A percentile compares a stretch with the other conserved stretches of the same genome.
Evolutionary conservation across 495 filamentous ascomycete species (phyloP).

Genomic region (Penicillium robsamsonii): DNA sequence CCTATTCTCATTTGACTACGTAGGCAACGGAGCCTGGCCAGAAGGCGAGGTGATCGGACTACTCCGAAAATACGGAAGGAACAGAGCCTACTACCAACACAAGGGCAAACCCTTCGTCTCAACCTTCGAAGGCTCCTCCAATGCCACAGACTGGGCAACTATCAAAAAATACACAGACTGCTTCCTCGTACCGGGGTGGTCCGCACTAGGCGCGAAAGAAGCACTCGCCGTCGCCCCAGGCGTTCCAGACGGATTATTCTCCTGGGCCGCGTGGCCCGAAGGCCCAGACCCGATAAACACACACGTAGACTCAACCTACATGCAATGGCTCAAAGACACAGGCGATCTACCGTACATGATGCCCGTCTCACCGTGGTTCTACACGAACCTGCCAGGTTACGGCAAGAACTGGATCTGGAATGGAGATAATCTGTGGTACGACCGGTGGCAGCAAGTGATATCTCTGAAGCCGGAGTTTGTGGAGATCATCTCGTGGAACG

Average conservation of each 20-base stretch:
- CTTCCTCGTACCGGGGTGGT: constrained; percentile 65
- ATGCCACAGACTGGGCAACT: constrained; percentile 54
- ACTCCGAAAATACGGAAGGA: constrained; percentile 56
- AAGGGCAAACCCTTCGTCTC: constrained; percentile 62
- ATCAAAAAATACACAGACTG: constrained; percentile 52
- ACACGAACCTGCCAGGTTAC: constrained; percentile 64
- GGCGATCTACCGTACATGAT: constrained; percentile 66
- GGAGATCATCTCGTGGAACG: constrained; percentile 63
- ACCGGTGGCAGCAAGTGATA: constrained; percentile 68
- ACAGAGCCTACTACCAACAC: constrained; percentile 53
- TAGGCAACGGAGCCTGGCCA: constrained; percentile 54
- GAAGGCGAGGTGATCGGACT: constrained; percentile 51
- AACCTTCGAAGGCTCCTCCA: constrained; percentile 65
- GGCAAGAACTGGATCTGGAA: constrained; percentile 74
- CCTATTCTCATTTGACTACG: constrained; percentile 70
- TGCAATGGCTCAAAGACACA: constrained; percentile 49
- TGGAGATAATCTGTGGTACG: constrained; percentile 69
- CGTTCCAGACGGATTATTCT: constrained; percentile 60
- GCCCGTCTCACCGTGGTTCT: constrained; percentile 77
- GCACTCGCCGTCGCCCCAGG: constrained; percentile 42
- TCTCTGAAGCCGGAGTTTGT: constrained; percentile 64
- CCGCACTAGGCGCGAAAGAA: constrained; percentile 53
- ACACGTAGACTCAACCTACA: constrained; percentile 54
- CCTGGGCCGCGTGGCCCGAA: constrained; percentile 74
- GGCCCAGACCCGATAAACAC: constrained; percentile 53